Evolutionary conservation across 2,329 filamentous ascomycete genomes (phyloP).

Genomic region (Didymella exigua): DNA sequence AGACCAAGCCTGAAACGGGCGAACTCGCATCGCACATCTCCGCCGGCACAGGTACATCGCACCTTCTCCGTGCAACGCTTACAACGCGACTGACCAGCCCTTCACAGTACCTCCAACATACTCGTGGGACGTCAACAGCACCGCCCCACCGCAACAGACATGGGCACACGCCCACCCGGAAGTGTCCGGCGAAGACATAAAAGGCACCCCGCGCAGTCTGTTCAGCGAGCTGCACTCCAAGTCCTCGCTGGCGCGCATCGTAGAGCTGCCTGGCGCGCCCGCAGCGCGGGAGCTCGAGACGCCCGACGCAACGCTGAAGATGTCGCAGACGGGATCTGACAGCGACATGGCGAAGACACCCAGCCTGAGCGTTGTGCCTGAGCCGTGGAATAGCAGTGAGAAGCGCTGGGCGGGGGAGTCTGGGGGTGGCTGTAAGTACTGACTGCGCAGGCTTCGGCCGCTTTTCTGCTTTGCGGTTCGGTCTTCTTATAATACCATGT

Average conservation of each 20-base stretch:
- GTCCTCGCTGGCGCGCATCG: not conserved
- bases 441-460: not conserved
- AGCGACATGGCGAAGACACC: not conserved
- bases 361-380: not conserved
- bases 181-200: constrained; percentile 1
- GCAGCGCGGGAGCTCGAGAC: constrained; percentile 7
- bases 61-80: not conserved
- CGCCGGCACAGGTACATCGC: not conserved
- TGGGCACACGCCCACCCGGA: constrained; percentile 5
- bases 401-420: not conserved
- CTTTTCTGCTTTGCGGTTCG: not conserved
- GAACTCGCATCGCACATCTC: constrained; percentile 4
- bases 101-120: constrained; percentile 9
- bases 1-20: constrained; percentile 3
- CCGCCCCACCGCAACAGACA: not conserved
- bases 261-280: constrained; percentile 5
- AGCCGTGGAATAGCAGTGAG: not conserved
- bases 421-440: not conserved
- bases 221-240: constrained; percentile 10
- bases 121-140: not conserved
- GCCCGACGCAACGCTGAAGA: not conserved
- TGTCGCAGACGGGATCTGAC: not conserved
- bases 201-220: not conserved
- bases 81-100: not conserved
- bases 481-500: not conserved